Conservation (phyloP, 768 basidiomycete genomes). For the Kwoniella europaea region DNA sequence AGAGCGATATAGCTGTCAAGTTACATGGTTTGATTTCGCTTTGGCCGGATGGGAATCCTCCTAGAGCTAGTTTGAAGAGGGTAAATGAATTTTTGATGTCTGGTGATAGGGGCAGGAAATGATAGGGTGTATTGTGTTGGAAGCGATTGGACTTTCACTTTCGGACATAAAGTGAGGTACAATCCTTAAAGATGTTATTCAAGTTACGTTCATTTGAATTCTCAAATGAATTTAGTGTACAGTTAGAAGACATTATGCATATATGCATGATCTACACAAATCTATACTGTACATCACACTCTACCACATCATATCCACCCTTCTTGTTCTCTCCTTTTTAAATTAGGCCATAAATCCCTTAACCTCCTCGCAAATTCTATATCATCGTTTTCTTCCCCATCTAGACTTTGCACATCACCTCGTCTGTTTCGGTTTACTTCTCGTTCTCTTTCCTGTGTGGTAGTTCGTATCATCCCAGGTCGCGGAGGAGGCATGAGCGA, state of each 20-base stretch:
- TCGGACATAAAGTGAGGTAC: too few species aligned
- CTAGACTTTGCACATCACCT: not conserved
- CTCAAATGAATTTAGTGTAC: not conserved
- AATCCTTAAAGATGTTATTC: too few species aligned
- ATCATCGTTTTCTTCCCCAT: not conserved
- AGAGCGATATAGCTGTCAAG: slow-evolving; percentile 70
- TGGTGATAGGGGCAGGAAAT: not conserved
- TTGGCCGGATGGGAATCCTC: slow-evolving; percentile 77
- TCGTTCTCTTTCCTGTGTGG: slow-evolving; percentile 5
- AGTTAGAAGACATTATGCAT: not conserved
- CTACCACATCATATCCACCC: slow-evolving; percentile 10
- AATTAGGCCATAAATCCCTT: slow-evolving; percentile 15
- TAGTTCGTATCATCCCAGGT: slow-evolving; percentile 14
- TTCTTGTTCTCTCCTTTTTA: slow-evolving; percentile 16
- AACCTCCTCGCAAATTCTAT: slow-evolving; percentile 6
- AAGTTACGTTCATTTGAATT: not conserved
- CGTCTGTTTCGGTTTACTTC: slow-evolving; percentile 1
- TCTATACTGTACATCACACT: too few species aligned
- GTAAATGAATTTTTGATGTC: slow-evolving; percentile 74
- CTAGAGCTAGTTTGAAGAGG: slow-evolving; percentile 76
- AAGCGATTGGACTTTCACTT: too few species aligned
- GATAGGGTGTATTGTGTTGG: too few species aligned
- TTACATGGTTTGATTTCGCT: slow-evolving; percentile 86
- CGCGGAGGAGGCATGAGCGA: slow-evolving; percentile 17
- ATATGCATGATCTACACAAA: too few species aligned